Evolutionary conservation across 495 filamentous ascomycete species (phyloP), one percentile per base, ranked within the genome.

Genomic region (Amniculicola lignicola): DNA sequence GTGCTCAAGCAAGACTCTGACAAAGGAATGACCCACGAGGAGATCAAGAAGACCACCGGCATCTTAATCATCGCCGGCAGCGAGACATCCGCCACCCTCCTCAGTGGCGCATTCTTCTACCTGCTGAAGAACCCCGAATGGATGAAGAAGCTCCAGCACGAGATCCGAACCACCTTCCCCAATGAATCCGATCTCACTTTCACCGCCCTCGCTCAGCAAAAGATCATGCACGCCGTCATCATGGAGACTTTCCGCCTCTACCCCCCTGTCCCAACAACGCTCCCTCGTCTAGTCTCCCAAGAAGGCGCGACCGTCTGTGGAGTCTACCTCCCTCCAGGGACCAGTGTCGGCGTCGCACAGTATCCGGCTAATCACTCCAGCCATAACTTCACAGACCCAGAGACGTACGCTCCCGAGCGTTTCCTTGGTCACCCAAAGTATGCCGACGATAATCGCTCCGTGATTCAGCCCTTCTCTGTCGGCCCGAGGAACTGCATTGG

Each of bases 221-320:
- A 12, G 22, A 4, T 35, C 52, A 69, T 84, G 2, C 77, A 75
- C 44, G 82, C 79, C 10, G 80, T 79, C 55, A 70, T 84, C 28
- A 75, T 85, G 44, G 85, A 88, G 56, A 74, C 82, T 1, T 74
- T 88, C 65, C 83, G 87, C 41, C 67, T 89, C 38, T 79, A 78
- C 0, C 86, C 86, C 6, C 75, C 83, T 0, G 82, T 87, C 3
- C 70, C 74, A 33, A 78, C 77, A 5, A 68, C 78, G 4, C 64
- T 86, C 4, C 78, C 77, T 10, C 75, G 82, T 4, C n/a, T 29
- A 1, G 38, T 31, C 4, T 15, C 51, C 3, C 19, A 31, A 5
- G 51, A 27, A 22, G 51, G 51, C 12, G 35, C 49, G 18, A 5
- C 42, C 4, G 29, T 49, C n/a, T 25, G 36, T n/a, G 29, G 27